Evolutionary conservation across 75 land plant genomes (phyloP).

Genomic region (Cryptomeria japonica): DNA sequence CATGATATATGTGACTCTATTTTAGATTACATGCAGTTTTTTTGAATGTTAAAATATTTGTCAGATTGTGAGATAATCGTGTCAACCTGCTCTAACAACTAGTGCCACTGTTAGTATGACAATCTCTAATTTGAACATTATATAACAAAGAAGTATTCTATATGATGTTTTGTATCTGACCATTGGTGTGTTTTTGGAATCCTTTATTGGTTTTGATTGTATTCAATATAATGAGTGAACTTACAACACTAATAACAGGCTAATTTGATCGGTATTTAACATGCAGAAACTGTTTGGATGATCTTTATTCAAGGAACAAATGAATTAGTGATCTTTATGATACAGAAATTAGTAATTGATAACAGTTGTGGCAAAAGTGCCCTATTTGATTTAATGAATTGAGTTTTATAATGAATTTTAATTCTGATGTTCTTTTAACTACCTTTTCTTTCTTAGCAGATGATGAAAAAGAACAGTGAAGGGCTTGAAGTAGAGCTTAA

Average conservation of each 20-base stretch:
- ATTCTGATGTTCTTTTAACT: background rate
- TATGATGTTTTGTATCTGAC: background rate
- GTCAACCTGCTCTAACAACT: background rate
- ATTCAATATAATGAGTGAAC: background rate
- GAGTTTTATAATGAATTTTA: background rate
- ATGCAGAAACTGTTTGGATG: background rate
- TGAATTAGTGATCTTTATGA: background rate
- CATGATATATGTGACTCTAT: background rate
- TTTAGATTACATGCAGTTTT: background rate
- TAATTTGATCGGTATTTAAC: background rate
- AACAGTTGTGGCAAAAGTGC: background rate
- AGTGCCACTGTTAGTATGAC: background rate
- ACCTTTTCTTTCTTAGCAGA: background rate
- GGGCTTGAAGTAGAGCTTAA: conserved; percentile 3
- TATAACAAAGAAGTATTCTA: background rate
- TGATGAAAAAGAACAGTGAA: background rate
- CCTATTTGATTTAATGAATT: background rate
- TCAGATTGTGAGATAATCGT: background rate
- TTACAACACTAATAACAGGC: background rate
- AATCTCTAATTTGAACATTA: background rate
- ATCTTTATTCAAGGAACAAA: background rate
- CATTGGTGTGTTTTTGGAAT: background rate
- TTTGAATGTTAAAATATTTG: background rate
- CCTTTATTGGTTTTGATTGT: background rate
- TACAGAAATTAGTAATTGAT: background rate